Percentiles rank a stretch among this genome's conserved stretches.
These are phyloP conservation scores for Articulospora tetracladia DNA, from an alignment of 495 filamentous ascomycete genomes.

Conservation along the genomic window DNA sequence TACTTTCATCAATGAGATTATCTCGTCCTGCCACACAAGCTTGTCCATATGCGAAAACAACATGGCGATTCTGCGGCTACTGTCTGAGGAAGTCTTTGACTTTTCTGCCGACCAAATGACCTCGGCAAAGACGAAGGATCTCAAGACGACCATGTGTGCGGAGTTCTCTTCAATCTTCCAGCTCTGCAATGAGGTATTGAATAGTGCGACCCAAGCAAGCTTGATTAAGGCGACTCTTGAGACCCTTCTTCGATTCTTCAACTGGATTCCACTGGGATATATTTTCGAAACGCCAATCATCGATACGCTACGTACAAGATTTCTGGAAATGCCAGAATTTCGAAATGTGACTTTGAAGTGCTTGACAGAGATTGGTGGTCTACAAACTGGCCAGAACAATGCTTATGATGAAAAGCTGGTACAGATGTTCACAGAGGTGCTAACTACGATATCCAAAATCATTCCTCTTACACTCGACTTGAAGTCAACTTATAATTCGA, in stretches of 20 bases:
- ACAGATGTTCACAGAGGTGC: conserved; percentile 93
- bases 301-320: conserved; percentile 84
- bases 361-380: conserved; percentile 91
- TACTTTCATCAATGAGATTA: conserved; percentile 99
- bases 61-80: conserved; percentile 93
- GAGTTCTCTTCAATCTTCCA: conserved; percentile 98
- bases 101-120: conserved; percentile 99
- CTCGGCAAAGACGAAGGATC: conserved; percentile 86
- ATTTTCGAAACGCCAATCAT: conserved; percentile 98
- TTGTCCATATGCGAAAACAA: conserved; percentile 99
- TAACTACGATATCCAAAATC: conserved; percentile 84
- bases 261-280: conserved; percentile 98
- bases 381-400: conserved; percentile 72
- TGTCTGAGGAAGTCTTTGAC: conserved; percentile 98
- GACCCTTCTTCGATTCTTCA: conserved; percentile 91
- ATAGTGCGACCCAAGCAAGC: conserved; percentile 80
- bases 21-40: conserved; percentile 88
- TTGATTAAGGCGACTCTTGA: conserved; percentile 92
- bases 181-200: conserved; percentile 89
- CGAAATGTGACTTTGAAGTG: conserved; percentile 96
- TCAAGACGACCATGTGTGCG: conserved; percentile 97
- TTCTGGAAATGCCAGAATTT: conserved; percentile 87
- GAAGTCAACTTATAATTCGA: conserved; percentile 81
- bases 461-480: conserved; percentile 87
- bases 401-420: conserved; percentile 91